Conservation (phyloP, 148 eudicot genomes). For the Salicornia ramosissima region DNA sequence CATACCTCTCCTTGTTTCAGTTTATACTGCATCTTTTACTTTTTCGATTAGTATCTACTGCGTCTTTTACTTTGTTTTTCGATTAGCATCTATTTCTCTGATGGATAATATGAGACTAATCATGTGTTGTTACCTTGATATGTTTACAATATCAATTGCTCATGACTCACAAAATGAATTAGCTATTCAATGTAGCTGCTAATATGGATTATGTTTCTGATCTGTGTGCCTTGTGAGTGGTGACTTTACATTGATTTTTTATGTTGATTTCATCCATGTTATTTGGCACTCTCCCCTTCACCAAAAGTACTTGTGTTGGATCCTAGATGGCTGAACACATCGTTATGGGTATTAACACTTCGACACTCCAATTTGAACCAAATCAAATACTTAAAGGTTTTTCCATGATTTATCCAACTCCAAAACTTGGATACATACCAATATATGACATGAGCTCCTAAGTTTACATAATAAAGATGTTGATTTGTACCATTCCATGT, state of each 20-base stretch:
- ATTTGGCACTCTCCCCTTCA: not conserved
- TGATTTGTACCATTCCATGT: not conserved
- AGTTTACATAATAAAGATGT: not conserved
- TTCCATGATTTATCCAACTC: not conserved
- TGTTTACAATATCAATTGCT: too few species aligned
- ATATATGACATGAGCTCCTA: not conserved
- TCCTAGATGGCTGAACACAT: too few species aligned
- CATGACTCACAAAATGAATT: not conserved
- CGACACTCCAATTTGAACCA: not conserved
- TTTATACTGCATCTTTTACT: too few species aligned
- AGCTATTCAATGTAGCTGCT: not conserved
- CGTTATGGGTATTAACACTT: not conserved
- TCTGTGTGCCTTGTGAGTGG: constrained; percentile 3
- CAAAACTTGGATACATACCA: not conserved
- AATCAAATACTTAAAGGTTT: too few species aligned
- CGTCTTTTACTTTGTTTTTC: too few species aligned
- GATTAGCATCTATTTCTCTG: not conserved
- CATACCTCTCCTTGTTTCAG: too few species aligned
- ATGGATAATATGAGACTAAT: not conserved
- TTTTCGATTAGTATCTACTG: too few species aligned
- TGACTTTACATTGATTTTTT: not conserved
- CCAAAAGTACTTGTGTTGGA: not conserved
- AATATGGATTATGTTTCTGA: not conserved
- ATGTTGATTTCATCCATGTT: not conserved
- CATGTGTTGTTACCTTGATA: not conserved